Evolutionary conservation across 2,329 filamentous ascomycete genomes (phyloP).

Genomic region (Sclerotinia nivalis): DNA sequence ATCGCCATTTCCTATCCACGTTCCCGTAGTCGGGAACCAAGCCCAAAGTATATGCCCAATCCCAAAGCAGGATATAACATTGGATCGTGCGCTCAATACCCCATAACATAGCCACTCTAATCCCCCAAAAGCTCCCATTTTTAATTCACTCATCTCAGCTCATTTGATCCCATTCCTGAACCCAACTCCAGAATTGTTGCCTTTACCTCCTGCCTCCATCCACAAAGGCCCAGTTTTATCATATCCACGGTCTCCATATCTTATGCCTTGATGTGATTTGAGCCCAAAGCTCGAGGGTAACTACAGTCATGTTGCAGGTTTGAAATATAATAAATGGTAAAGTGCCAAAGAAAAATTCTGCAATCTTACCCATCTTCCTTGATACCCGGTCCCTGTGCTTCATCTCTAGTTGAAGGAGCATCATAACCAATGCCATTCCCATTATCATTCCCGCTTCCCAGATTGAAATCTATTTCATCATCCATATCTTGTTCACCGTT

Average conservation of each 20-base stretch:
- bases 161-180: constrained; percentile 6
- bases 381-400: constrained; percentile 63
- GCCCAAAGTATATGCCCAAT: constrained; percentile 11
- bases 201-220: background rate
- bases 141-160: constrained; percentile 3
- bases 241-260: constrained; percentile 2
- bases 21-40: constrained; percentile 1
- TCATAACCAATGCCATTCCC: constrained; percentile 33
- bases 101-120: background rate
- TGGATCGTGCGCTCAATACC: constrained; percentile 9
- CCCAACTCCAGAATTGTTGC: constrained; percentile 1
- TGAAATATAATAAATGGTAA: constrained; percentile 30
- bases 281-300: constrained; percentile 11
- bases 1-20: constrained; percentile 24
- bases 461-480: constrained; percentile 60
- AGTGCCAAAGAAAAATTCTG: constrained; percentile 29
- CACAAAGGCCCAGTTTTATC: background rate
- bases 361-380: constrained; percentile 89
- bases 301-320: constrained; percentile 28
- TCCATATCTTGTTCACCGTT: constrained; percentile 53
- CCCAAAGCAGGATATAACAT: constrained; percentile 17
- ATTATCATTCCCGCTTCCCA: constrained; percentile 49
- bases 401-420: constrained; percentile 34
- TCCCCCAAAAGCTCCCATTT: constrained; percentile 2
- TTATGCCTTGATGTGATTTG: background rate